These are phyloP conservation scores for Xylariaceae sp. DNA, from an alignment of 2,329 filamentous ascomycete species.

Conservation along the genomic window DNA sequence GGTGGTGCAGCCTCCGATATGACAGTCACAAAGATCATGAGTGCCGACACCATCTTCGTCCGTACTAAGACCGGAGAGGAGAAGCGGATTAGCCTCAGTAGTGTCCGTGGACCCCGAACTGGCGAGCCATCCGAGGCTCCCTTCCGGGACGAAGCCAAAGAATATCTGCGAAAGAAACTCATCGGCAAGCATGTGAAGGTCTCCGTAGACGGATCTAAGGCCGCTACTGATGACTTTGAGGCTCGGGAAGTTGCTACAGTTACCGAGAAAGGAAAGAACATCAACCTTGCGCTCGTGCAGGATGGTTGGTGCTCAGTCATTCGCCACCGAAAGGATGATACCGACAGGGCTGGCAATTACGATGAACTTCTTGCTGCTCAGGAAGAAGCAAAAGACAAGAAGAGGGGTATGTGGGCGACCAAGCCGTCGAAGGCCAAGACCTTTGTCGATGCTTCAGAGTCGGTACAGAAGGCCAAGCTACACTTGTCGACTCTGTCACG, in stretches of 20 bases:
- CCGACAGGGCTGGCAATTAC: slow-evolving; percentile 89
- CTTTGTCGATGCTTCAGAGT: slow-evolving; percentile 88
- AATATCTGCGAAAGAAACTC: slow-evolving; percentile 85
- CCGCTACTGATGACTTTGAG: slow-evolving; percentile 84
- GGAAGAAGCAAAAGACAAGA: slow-evolving; percentile 75
- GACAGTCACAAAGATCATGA: slow-evolving; percentile 76
- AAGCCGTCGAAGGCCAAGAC: slow-evolving; percentile 80
- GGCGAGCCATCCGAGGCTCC: slow-evolving; percentile 81
- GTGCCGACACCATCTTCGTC: slow-evolving; percentile 82
- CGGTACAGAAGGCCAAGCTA: slow-evolving; percentile 89
- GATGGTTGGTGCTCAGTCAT: slow-evolving; percentile 92
- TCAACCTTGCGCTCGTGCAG: slow-evolving; percentile 80
- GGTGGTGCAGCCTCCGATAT: slow-evolving; percentile 67
- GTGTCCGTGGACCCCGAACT: slow-evolving; percentile 85
- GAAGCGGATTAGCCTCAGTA: slow-evolving; percentile 88
- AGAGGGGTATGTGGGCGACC: slow-evolving; percentile 91
- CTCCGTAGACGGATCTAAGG: slow-evolving; percentile 82
- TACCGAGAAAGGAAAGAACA: slow-evolving; percentile 75
- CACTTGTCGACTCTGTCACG: slow-evolving; percentile 82
- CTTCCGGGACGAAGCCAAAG: slow-evolving; percentile 90
- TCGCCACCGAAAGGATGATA: slow-evolving; percentile 89
- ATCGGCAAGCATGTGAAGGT: slow-evolving; percentile 96
- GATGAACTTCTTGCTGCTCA: slow-evolving; percentile 80
- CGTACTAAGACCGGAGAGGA: slow-evolving; percentile 79
- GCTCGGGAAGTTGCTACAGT: slow-evolving; percentile 92